Evolutionary conservation across 805 yeast genomes (phyloP), one percentile per base, ranked within the genome.

Genomic region (Lipomyces japonicus): DNA sequence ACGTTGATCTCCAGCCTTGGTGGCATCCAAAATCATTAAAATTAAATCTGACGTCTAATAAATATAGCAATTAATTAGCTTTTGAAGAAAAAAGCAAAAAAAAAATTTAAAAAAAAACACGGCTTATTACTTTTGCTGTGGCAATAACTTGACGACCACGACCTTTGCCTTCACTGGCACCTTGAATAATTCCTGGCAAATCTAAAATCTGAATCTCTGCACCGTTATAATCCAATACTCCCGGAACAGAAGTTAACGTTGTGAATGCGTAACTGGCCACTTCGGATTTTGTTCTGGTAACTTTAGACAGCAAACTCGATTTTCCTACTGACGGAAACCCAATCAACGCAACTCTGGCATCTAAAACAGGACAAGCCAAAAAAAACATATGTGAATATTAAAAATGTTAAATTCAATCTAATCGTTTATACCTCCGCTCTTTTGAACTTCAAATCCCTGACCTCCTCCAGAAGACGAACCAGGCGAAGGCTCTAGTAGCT

Each of bases 261-360:
- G 98, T 91, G 75, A 91, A 91, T 45, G 95, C 93, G 65, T 93
- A 91, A 43, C 83, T 86, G 4, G 97, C 98, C 45, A 95, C 86
- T 67, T 89, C 97, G 1, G 96, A 85, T 67, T 87, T 87, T 1
- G 97, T 91, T 62, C 86, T 86, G 19, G 98, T 91, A 48, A 93
- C 86, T 42, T 50, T 63, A 18, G 88, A 82, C 52, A 91, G 73
- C 58, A 91, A 80, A 1, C 96, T 87, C 1, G 97, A 90, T 63
- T 91, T 91, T 66, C 98, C 98, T 22, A 93, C 98, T 1, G 97
- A 90, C 16, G 98, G 98, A 67, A 90, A 91, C 26, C 98, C 98
- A 68, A 93, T 90, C 47, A 91, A 73, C 18, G 95, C 95, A 2
- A 88, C 95, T 60, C 98, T 77, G 0, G 97, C 97, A 74, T 91